Base-by-base conservation (phyloP, 1,284 basidiomycete genomes). In the Xerocomus nothofagi region DNA sequence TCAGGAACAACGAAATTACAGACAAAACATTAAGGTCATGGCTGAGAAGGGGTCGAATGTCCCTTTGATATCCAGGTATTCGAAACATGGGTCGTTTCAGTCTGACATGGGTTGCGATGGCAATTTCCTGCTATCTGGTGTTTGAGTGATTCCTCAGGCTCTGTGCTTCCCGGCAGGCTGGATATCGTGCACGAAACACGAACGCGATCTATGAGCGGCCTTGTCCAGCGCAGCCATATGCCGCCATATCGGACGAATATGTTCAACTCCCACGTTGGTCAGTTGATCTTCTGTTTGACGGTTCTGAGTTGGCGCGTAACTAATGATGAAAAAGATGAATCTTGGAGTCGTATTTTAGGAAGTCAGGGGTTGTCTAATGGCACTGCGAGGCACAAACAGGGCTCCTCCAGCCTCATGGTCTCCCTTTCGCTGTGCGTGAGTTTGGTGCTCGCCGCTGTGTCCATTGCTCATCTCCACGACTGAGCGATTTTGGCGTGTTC, bases 181-280 rank as follows among this genome's bases (percentile, higher is more conserved):
- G 49, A 55, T 44, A 56, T 56, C 59, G 41, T 43, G 53, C 58
- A 53, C 45, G 46, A 54, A 61, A 63, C 63, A 65, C 47, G 61
- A 57, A 43, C 31, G 37, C n/a, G n/a, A n/a, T n/a, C n/a, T n/a
- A 41, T 23, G 46, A 51, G 53, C 15, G 44, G 41, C 39, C 34
- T 33, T 44, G 58, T 39, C 30, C 30, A 40, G 42, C n/a, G 24
- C 56, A 42, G 39, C 26, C 26, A 9, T 46, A 32, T 51, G 39
- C 36, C 48, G 31, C 47, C 45, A 44, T 47, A 44, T 44, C 39
- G 38, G 41, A 53, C 24, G 37, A 29, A 51, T 36, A 47, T 47
- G 49, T 48, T 49, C 34, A 48, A 24, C 17, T 47, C 23, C 44
- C 57, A 63, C 45, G 49, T 55, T 59, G 52, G 49, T 44, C 11